Conservation (phyloP, 805 yeast genomes). For the Lipomyces anomalus region DNA sequence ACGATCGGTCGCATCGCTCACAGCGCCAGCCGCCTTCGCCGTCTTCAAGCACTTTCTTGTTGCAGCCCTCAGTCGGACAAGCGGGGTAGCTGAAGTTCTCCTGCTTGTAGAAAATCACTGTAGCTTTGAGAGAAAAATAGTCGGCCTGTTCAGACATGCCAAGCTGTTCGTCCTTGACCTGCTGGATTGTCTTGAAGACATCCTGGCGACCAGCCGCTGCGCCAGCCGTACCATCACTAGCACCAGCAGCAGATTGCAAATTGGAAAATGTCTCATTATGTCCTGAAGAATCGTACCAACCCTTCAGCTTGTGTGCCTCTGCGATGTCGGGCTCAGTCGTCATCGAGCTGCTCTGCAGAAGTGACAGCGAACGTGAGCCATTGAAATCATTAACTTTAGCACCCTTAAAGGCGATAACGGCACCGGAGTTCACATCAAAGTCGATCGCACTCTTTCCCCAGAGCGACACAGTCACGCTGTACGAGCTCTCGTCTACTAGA, state of each 20-base stretch:
- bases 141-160: slow-evolving; percentile 77
- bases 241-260: slow-evolving; percentile 46
- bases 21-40: slow-evolving; percentile 78
- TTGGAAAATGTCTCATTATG: slow-evolving; percentile 48
- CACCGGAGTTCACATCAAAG: slow-evolving; percentile 62
- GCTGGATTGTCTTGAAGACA: slow-evolving; percentile 59
- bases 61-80: slow-evolving; percentile 70
- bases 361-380: slow-evolving; percentile 68
- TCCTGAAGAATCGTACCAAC: slow-evolving; percentile 91
- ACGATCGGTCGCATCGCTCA: slow-evolving; percentile 76
- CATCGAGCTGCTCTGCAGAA: slow-evolving; percentile 72
- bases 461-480: slow-evolving; percentile 69
- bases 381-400: slow-evolving; percentile 83
- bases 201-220: slow-evolving; percentile 39
- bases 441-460: slow-evolving; percentile 88
- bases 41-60: slow-evolving; percentile 73
- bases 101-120: slow-evolving; percentile 61
- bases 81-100: slow-evolving; percentile 88
- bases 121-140: slow-evolving; percentile 68
- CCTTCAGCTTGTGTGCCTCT: slow-evolving; percentile 81
- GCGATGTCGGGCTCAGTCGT: slow-evolving; percentile 79
- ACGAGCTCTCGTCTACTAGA: slow-evolving; percentile 78
- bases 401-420: slow-evolving; percentile 84
- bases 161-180: slow-evolving; percentile 59
- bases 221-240: slow-evolving; percentile 31